These are phyloP conservation scores for Geum urbanum DNA, from an alignment of 306 rosid species.

Conservation along the genomic window DNA sequence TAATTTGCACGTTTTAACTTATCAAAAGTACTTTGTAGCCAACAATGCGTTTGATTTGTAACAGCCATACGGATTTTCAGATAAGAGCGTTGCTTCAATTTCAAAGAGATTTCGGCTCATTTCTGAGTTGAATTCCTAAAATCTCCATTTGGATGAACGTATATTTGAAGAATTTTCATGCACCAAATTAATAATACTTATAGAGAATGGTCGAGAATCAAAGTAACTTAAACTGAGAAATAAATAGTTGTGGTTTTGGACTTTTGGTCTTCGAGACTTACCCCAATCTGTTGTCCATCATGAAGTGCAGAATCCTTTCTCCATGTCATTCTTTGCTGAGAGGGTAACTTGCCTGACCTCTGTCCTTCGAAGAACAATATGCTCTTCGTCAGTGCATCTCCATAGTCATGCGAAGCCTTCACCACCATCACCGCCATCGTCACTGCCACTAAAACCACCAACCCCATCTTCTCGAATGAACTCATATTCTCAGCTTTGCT, in stretches of 20 bases:
- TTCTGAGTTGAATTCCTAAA: background rate
- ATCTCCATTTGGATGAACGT: too few relatives aligned
- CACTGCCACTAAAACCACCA: slow-evolving; percentile 16
- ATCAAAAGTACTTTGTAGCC: too few relatives aligned
- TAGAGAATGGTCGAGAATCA: background rate
- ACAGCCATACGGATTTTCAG: too few relatives aligned
- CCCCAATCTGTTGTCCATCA: slow-evolving; percentile 36
- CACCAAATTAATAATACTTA: background rate
- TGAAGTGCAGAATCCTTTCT: slow-evolving; percentile 47
- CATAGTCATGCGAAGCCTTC: slow-evolving; percentile 34
- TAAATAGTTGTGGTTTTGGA: background rate
- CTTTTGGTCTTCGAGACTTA: background rate
- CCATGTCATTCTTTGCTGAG: slow-evolving; percentile 49
- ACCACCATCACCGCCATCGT: background rate
- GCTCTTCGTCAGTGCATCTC: slow-evolving; percentile 45
- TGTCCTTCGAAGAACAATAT: slow-evolving; percentile 58
- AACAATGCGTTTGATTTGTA: background rate
- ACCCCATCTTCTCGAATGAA: background rate
- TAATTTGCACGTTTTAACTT: background rate
- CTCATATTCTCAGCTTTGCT: background rate
- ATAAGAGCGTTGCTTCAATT: too few relatives aligned
- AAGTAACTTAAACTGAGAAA: background rate
- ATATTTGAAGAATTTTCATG: background rate
- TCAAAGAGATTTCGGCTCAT: background rate
- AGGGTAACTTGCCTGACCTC: slow-evolving; percentile 50